Evolutionary conservation across 306 rosid species (phyloP), one percentile per base, ranked within the genome.

Genomic region (Arachis hypogaea): DNA sequence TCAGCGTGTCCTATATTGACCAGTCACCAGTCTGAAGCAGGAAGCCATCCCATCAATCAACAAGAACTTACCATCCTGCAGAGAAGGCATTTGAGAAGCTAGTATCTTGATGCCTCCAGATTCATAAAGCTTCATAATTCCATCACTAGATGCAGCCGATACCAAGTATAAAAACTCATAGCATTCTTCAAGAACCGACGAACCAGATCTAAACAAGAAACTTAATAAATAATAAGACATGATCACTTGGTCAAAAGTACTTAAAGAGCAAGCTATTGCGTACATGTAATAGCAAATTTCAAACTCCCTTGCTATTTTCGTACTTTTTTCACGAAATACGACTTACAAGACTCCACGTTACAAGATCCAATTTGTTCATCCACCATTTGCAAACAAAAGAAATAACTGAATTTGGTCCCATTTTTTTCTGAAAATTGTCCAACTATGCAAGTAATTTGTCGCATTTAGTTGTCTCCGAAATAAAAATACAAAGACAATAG

Each of bases 101-200:
- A 91, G 61, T 56, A 76, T 71, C 73, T 80, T 88, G 73, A 89
- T 60, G 71, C 96, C 94, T 55, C 86, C 84, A 59, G 87, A 85
- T 70, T 86, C 80, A 72, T 83, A 89, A 55, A 91, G 83, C 61
- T 5, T 82, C 77, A 42, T 14, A 52, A 86, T 59, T 69, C 94
- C 97, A 76, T 73, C 83, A 72, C 74, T 94, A 55, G 98, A 84
- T 41, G 94, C 79, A 52, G 85, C 81, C 47, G 88, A 85, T 44
- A 88, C 95, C 75, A 94, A 80, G 85, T 89, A 91, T 9, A 94
- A 71, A 85, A 91, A 86, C 81, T 94, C 97, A 63, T 79, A 90
- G 80, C 97, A 88, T 66, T 94, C 97, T 79, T 83, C 90, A 12
- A 85, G 82, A 70, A 83, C 83, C 28, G 92, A 81, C 9, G 82